Base-by-base conservation (phyloP, 1,284 basidiomycete species). In the Irpex lacteus region DNA sequence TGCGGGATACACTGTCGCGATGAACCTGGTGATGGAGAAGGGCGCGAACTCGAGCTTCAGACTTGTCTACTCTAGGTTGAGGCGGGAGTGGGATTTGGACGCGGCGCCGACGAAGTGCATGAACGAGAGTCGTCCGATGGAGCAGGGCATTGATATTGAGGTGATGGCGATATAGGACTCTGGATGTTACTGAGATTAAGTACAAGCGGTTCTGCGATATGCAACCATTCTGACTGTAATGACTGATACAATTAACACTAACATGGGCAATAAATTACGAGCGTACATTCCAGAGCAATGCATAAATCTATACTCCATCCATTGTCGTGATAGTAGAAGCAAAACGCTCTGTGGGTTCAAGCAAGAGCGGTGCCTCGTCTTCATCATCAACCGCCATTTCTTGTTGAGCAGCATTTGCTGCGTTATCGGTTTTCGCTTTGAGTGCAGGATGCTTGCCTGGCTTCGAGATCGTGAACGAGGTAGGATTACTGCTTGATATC, bases 1-100 rank as follows among this genome's bases (percentile, higher is more conserved):
- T 47, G 80, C 81, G 15, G 82, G 82, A 2, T 83, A 81, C 67
- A 76, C 80, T 60, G 86, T 91, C 4, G 81, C 81, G 55, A 74
- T 96, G 71, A 81, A 84, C 9, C 74, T 96, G 64, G 81, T 93
- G 13, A 89, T 94, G 70, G 95, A 97, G 79, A 95, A 91, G 75
- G 95, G 95, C 0, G 88, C 94, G 9, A 77, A 87, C 62, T 89
- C 90, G 49, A 90, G 85, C 47, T 94, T 97, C 79, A 90, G 87
- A 74, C 81, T 86, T 61, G 80, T 96, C 44, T 92, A 87, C 72
- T 85, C 83, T 65, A 80, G 85, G 54, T 72, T 98, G 67, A 81
- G 85, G 66, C 80, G 82, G 36, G 85, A 88, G 26, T 98, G 95
- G 96, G 82, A 84, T 63, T 71, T 91, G 71, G 85, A 88, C 60